Evolutionary conservation across 768 basidiomycete species (phyloP).

Genomic region (Boletellus emodensis): DNA sequence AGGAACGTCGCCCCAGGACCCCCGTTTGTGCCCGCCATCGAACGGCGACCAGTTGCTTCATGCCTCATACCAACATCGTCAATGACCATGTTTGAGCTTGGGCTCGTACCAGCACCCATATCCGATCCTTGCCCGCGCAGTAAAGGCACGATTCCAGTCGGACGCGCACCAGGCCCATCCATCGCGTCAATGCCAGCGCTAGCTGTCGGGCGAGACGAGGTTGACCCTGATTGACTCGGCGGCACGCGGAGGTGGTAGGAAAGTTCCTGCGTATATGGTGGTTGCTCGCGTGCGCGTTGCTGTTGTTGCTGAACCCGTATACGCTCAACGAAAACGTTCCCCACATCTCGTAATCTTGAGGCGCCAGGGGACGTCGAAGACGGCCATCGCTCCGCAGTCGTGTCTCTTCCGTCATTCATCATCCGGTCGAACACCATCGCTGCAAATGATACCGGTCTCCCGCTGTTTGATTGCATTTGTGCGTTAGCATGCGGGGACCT

Average conservation of each 20-base stretch:
- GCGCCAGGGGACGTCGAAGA: not conserved
- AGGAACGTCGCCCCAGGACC: constrained; percentile 6
- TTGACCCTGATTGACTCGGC: constrained; percentile 6
- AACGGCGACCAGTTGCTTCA: constrained; percentile 3
- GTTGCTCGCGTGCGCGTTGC: constrained; percentile 5
- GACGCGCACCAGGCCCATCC: constrained; percentile 11
- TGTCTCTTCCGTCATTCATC: constrained; percentile 15
- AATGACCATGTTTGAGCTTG: constrained; percentile 9
- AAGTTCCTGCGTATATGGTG: not conserved
- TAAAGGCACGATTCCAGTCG: constrained; percentile 12
- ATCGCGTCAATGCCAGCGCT: not conserved
- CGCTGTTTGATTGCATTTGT: constrained; percentile 10
- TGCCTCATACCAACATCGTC: constrained; percentile 8
- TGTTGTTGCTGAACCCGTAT: constrained; percentile 16
- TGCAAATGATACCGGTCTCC: constrained; percentile 15
- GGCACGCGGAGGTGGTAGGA: constrained; percentile 8
- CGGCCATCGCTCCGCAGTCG: constrained; percentile 5
- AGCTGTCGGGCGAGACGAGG: constrained; percentile 3
- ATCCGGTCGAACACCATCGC: constrained; percentile 20
- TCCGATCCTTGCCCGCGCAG: constrained; percentile 17
- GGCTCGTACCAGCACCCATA: constrained; percentile 13
- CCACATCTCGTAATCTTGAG: constrained; percentile 4
- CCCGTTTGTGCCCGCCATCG: not conserved
- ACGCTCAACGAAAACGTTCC: constrained; percentile 9
- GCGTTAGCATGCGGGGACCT: constrained; percentile 5